Percentiles rank a stretch among this genome's conserved stretches.
Evolutionary conservation across 148 eudicot genomes (phyloP).

Genomic region (Silene conica): DNA sequence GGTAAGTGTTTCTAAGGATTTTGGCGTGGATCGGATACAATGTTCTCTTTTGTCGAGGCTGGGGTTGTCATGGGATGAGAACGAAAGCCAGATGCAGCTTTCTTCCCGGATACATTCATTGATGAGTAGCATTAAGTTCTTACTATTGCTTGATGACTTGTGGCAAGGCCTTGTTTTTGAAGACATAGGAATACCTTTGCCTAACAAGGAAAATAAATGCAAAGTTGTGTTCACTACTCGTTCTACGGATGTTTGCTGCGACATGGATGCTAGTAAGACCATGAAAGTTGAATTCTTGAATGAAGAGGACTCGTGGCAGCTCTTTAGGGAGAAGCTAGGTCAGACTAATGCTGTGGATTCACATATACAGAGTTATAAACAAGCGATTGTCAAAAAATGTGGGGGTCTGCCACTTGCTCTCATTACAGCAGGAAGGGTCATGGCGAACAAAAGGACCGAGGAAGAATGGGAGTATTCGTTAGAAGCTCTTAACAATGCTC

Average conservation of each 20-base stretch:
- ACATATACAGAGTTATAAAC: slow-evolving; percentile 20
- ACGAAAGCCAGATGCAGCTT: slow-evolving; percentile 20
- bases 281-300: slow-evolving; percentile 37
- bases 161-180: slow-evolving; percentile 41
- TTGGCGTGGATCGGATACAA: slow-evolving; percentile 29
- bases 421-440: slow-evolving; percentile 43
- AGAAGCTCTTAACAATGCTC: slow-evolving; percentile 31
- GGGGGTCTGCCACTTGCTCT: slow-evolving; percentile 50
- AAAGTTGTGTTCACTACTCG: slow-evolving; percentile 45
- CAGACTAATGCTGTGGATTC: slow-evolving; percentile 12
- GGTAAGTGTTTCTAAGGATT: slow-evolving; percentile 38
- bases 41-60: slow-evolving; percentile 28
- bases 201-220: slow-evolving; percentile 30
- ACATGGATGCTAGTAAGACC: slow-evolving; percentile 45
- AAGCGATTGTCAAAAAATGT: slow-evolving; percentile 32
- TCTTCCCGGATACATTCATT: slow-evolving; percentile 25
- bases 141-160: slow-evolving; percentile 45
- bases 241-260: slow-evolving; percentile 36
- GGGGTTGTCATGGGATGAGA: slow-evolving; percentile 31
- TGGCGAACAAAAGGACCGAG: slow-evolving; percentile 37
- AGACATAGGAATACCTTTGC: slow-evolving; percentile 40
- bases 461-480: slow-evolving; percentile 40
- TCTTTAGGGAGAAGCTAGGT: slow-evolving; percentile 35
- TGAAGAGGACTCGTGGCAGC: slow-evolving; percentile 36
- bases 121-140: slow-evolving; percentile 37